Evolutionary conservation across 345 rosid species (phyloP).

Genomic region (Brassica carinata): DNA sequence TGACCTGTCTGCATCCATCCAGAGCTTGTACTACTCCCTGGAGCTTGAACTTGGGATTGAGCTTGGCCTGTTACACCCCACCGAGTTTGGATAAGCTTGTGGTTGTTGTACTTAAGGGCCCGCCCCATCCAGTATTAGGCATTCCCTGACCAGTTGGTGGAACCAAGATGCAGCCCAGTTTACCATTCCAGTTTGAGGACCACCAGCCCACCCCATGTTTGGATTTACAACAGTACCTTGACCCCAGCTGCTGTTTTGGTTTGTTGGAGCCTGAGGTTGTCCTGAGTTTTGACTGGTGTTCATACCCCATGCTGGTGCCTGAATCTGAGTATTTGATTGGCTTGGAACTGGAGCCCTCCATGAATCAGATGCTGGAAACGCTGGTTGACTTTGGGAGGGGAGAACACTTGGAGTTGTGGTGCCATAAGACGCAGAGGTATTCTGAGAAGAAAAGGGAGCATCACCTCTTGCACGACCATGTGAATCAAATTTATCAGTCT

Average conservation of each 20-base stretch:
- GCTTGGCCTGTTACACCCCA: constrained; percentile 57
- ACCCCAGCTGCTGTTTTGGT: constrained; percentile 62
- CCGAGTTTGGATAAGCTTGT: constrained; percentile 52
- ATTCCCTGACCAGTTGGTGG: constrained; percentile 55
- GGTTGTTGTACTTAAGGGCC: constrained; percentile 62
- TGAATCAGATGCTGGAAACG: constrained; percentile 53
- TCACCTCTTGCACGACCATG: constrained; percentile 45
- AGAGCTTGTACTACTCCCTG: constrained; percentile 38
- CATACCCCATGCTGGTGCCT: constrained; percentile 57
- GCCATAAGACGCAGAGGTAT: constrained; percentile 45
- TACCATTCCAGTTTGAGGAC: constrained; percentile 50
- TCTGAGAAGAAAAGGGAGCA: constrained; percentile 47
- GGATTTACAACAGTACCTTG: constrained; percentile 54
- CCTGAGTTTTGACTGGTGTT: constrained; percentile 42
- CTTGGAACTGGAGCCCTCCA: constrained; percentile 58
- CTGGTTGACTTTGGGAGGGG: constrained; percentile 45
- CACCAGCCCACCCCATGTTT: constrained; percentile 68
- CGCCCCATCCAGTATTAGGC: constrained; percentile 54
- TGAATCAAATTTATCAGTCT: constrained; percentile 26
- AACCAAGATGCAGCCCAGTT: constrained; percentile 51
- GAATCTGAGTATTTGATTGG: constrained; percentile 34
- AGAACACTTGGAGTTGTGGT: constrained; percentile 43
- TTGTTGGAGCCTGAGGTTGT: constrained; percentile 47
- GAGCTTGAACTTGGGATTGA: constrained; percentile 41
- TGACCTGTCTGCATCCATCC: constrained; percentile 62